Evolutionary conservation across 768 basidiomycete genomes (phyloP).

Genomic region (Rhizopogon sp.): DNA sequence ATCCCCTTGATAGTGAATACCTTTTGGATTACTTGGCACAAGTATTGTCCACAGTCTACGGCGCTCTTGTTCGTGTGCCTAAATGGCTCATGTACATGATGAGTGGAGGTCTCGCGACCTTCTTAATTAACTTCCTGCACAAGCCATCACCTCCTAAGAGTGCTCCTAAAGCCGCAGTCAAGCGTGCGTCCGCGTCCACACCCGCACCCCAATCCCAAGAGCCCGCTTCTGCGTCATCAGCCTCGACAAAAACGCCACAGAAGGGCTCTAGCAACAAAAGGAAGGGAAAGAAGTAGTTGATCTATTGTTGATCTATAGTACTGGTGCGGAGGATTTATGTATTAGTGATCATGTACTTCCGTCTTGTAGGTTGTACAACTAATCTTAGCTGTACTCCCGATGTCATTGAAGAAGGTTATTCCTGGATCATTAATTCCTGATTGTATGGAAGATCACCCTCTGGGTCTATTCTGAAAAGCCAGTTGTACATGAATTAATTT

Average conservation of each 20-base stretch:
- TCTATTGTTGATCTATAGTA: neutral
- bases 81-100: slow-evolving; percentile 64
- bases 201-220: slow-evolving; percentile 1
- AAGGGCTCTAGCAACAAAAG: slow-evolving; percentile 24
- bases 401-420: neutral
- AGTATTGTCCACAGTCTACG: slow-evolving; percentile 46
- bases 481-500: too few species aligned
- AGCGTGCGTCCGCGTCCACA: neutral
- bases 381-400: neutral
- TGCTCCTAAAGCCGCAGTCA: slow-evolving; percentile 1
- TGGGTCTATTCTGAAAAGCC: too few species aligned
- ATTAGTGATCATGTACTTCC: neutral
- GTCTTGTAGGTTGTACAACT: neutral
- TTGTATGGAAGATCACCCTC: too few species aligned
- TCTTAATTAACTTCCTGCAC: slow-evolving; percentile 66
- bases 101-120: slow-evolving; percentile 63
- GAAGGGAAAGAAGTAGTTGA: slow-evolving; percentile 19
- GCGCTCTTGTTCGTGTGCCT: slow-evolving; percentile 50
- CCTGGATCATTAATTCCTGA: too few species aligned
- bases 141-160: slow-evolving; percentile 13
- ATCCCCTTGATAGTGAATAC: slow-evolving; percentile 47
- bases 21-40: slow-evolving; percentile 57
- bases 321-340: neutral
- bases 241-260: slow-evolving; percentile 11
- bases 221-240: slow-evolving; percentile 1